A percentile compares a stretch with the other conserved stretches of the same genome.
These are phyloP conservation scores for Trichosanthes truncata DNA, from an alignment of 306 rosid genomes.

Conservation along the genomic window DNA sequence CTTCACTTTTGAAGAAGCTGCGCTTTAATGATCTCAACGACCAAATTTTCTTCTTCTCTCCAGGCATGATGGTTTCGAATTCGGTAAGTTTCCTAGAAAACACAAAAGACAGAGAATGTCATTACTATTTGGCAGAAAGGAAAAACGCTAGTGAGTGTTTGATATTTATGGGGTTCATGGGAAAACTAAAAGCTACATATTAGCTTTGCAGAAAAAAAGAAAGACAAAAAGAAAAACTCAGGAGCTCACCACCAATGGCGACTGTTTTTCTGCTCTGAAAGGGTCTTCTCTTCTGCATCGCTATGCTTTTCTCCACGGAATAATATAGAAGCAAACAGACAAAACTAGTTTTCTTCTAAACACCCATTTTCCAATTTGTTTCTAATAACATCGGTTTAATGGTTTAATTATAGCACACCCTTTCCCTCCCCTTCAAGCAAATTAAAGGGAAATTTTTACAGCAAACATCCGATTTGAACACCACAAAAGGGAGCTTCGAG, in stretches of 20 bases:
- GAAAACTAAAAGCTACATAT: not conserved
- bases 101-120: slow-evolving; percentile 7
- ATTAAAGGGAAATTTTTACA: not conserved
- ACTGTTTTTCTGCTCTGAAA: not conserved
- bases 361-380: not conserved
- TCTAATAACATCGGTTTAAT: not conserved
- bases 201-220: slow-evolving; percentile 36
- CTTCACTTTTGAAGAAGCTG: slow-evolving; percentile 12
- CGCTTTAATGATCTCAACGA: not conserved
- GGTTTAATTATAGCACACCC: not conserved
- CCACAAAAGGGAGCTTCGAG: not conserved
- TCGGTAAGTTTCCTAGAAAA: slow-evolving; percentile 15
- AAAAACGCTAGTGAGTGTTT: not conserved
- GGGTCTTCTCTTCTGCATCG: slow-evolving; percentile 8
- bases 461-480: not conserved
- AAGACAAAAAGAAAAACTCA: slow-evolving; percentile 17
- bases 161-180: not conserved
- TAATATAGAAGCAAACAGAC: slow-evolving; percentile 13
- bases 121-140: not conserved
- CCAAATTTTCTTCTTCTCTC: not conserved
- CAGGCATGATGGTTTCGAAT: not conserved
- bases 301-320: slow-evolving; percentile 22
- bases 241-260: slow-evolving; percentile 42
- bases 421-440: not conserved
- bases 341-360: not conserved